Evolutionary conservation across 176 grass and related monocot genomes (phyloP).

Genomic region (Elymus sibiricus): DNA sequence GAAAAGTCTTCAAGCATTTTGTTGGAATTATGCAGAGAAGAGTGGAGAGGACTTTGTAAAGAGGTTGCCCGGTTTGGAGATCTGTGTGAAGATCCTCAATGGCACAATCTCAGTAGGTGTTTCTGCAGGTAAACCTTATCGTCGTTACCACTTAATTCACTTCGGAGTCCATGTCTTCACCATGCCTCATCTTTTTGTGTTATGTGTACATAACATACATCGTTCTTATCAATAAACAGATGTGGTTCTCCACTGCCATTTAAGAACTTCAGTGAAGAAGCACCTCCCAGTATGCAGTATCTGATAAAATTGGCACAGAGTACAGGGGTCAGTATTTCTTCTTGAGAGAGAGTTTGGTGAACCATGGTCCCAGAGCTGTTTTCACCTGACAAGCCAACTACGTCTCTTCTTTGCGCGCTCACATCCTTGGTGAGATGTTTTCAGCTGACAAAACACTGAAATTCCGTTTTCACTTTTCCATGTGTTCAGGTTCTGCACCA

Average conservation of each 20-base stretch:
- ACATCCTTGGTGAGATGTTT: not conserved
- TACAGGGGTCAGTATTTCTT: slow-evolving; percentile 40
- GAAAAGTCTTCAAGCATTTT: not conserved
- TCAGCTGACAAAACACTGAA: not conserved
- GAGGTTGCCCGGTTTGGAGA: slow-evolving; percentile 55
- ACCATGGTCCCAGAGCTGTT: too few relatives aligned
- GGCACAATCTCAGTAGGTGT: slow-evolving; percentile 38
- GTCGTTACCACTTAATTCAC: not conserved
- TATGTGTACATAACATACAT: not conserved
- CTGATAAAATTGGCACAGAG: slow-evolving; percentile 34
- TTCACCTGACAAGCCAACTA: too few relatives aligned
- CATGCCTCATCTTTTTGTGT: not conserved
- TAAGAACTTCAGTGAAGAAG: slow-evolving; percentile 27
- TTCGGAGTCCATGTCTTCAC: not conserved
- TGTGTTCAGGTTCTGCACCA: slow-evolving; percentile 39
- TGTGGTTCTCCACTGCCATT: slow-evolving; percentile 24
- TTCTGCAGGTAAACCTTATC: slow-evolving; percentile 35
- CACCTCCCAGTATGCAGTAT: slow-evolving; percentile 26
- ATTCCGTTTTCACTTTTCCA: not conserved
- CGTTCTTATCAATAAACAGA: slow-evolving; percentile 8
- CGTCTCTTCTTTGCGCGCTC: not conserved
- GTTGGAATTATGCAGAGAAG: slow-evolving; percentile 40
- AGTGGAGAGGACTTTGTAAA: slow-evolving; percentile 26
- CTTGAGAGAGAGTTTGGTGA: too few relatives aligned
- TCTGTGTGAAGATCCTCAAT: slow-evolving; percentile 32